phyloP scores from a whole-genome alignment of 495 filamentous ascomycete species.

The Tuber calosporum region DNA sequence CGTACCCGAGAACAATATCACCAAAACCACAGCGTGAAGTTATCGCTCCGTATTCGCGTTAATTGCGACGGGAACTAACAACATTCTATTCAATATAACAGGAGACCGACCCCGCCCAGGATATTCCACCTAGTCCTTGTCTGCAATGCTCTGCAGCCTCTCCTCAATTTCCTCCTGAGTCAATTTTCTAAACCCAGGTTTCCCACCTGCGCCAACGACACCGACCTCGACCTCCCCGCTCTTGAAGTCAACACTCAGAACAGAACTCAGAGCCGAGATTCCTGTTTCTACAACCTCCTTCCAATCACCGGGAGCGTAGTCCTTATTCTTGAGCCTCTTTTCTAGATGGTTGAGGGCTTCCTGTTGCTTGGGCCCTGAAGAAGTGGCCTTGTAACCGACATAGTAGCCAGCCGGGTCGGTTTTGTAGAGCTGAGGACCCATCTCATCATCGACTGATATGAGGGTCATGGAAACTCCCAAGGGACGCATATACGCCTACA shows the following conservation, averaged over 20 bases:
- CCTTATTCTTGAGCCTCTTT: slow-evolving; percentile 99
- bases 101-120: not conserved
- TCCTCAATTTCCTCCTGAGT: slow-evolving; percentile 98
- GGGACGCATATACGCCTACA: slow-evolving; percentile 83
- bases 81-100: not conserved
- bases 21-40: not conserved
- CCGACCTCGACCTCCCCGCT: slow-evolving; percentile 97
- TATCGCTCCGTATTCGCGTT: not conserved
- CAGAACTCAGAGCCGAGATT: slow-evolving; percentile 87
- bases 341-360: slow-evolving; percentile 95
- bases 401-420: slow-evolving; percentile 97
- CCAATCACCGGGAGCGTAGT: slow-evolving; percentile 84
- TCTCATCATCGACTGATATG: slow-evolving; percentile 86
- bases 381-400: slow-evolving; percentile 94
- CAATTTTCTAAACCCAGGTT: slow-evolving; percentile 73
- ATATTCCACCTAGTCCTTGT: slow-evolving; percentile 70
- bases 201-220: slow-evolving; percentile 78
- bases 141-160: slow-evolving; percentile 89
- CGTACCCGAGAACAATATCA: not conserved
- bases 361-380: slow-evolving; percentile 94
- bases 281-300: slow-evolving; percentile 96
- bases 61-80: not conserved
- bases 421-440: slow-evolving; percentile 95
- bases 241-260: slow-evolving; percentile 98
- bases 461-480: slow-evolving; percentile 90